Conservation (phyloP, 2,329 filamentous ascomycete species). For the Aspergillus terreus region DNA sequence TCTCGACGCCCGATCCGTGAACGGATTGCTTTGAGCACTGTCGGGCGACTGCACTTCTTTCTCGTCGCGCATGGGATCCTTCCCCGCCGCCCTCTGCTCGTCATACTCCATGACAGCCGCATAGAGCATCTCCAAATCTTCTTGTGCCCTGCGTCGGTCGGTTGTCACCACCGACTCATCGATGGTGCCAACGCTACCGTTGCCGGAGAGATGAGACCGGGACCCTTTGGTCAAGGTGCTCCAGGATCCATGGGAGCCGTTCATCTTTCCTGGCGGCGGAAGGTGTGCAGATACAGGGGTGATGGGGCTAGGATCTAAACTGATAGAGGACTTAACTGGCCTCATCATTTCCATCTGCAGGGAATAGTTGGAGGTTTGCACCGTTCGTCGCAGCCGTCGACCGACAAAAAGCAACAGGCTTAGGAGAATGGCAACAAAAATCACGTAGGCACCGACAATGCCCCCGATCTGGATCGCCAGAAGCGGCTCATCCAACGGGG, state of each 20-base stretch:
- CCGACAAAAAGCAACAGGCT: constrained; percentile 61
- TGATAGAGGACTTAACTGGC: constrained; percentile 28
- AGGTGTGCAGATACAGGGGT: constrained; percentile 27
- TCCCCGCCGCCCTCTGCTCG: constrained; percentile 41
- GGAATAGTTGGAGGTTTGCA: constrained; percentile 49
- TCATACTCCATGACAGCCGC: constrained; percentile 90
- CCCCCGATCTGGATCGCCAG: constrained; percentile 80
- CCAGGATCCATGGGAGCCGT: constrained; percentile 38
- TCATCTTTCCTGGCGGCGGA: constrained; percentile 35
- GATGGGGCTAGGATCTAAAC: constrained; percentile 34
- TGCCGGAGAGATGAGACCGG: constrained; percentile 41
- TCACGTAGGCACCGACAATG: constrained; percentile 77
- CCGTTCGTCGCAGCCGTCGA: constrained; percentile 51
- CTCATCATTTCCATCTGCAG: constrained; percentile 58
- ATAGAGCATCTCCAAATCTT: constrained; percentile 86
- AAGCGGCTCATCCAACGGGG: constrained; percentile 56
- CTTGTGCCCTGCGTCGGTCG: constrained; percentile 70
- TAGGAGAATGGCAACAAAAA: constrained; percentile 71
- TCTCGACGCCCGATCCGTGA: constrained; percentile 26
- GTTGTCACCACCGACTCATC: constrained; percentile 72
- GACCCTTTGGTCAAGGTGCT: constrained; percentile 30
- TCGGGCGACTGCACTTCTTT: constrained; percentile 20
- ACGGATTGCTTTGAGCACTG: constrained; percentile 23
- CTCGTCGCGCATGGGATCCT: constrained; percentile 8
- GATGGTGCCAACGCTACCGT: constrained; percentile 66